Evolutionary conservation across 2,329 filamentous ascomycete species (phyloP), one percentile per base, ranked within the genome.

Genomic region (Leptographium procerum): DNA sequence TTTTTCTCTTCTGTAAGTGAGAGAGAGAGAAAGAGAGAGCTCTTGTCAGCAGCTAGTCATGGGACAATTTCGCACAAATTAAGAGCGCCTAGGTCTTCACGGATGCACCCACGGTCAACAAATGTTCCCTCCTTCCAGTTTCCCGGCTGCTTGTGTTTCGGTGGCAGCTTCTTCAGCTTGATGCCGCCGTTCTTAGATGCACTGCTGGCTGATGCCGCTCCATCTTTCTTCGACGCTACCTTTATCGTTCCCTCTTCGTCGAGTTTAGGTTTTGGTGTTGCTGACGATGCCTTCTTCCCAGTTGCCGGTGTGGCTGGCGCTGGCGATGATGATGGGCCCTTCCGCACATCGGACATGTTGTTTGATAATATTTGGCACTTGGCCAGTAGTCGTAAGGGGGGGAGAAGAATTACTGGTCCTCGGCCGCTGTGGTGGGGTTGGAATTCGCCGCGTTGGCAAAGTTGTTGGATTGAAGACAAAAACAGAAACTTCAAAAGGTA

Each of bases 71-170:
- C 16, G 40, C 40, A 43, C 7, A 4, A 22, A 19, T n/a, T n/a
- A n/a, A n/a, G n/a, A n/a, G 36, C 19, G 36, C 36, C 36, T 40
- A 13, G 14, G 19, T 16, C 40, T 19, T 19, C n/a, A 26, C 26
- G 16, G 24, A 14, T 36, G 7, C 8, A 66, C 74, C 43, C 73
- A 86, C 85, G 82, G 65, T 84, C 83, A 29, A 82, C 72, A 52
- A 86, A 75, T 64, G 76, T 82, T n/a, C 79, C 80, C 64, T 88
- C 85, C 65, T 80, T 82, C 86, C 86, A 89, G 66, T 87, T 88
- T 28, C 86, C 86, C 5, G 84, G 80, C 65, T 86, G 84, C 58
- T 73, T 81, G 58, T 84, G 77, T 69, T 85, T 87, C 0, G 83
- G 82, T 0, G 77, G 71, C 1, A 77, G 70, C 65, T 82, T 86